A percentile compares a stretch with the other conserved stretches of the same genome.
Conservation (phyloP, 129 eudicot species). For the Scalesia atractyloides region DNA sequence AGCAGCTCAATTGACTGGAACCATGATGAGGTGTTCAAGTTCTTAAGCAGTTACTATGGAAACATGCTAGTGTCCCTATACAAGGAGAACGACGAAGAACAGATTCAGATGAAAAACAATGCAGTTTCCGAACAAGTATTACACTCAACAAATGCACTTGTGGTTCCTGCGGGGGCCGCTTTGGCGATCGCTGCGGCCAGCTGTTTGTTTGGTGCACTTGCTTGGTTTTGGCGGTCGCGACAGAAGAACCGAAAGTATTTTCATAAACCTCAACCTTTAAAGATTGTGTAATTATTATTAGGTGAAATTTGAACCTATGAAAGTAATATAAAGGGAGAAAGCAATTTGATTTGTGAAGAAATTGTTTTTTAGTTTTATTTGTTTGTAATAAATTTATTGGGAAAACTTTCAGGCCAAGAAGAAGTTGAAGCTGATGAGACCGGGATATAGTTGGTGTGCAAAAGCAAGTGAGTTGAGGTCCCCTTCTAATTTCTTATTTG, state of each 20-base stretch:
- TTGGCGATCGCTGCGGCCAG: slow-evolving; percentile 78
- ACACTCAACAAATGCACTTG: slow-evolving; percentile 61
- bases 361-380: slow-evolving; percentile 7
- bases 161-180: slow-evolving; percentile 85
- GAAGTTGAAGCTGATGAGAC: slow-evolving; percentile 72
- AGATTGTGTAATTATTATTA: slow-evolving; percentile 51
- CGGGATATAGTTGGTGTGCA: slow-evolving; percentile 16
- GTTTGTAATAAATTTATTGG: slow-evolving; percentile 35
- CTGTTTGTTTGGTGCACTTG: slow-evolving; percentile 94
- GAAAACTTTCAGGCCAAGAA: slow-evolving; percentile 73
- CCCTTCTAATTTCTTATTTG: slow-evolving; percentile 27
- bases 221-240: slow-evolving; percentile 81
- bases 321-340: slow-evolving; percentile 23
- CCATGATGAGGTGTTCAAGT: slow-evolving; percentile 66
- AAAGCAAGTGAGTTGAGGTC: slow-evolving; percentile 38
- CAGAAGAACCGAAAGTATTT: slow-evolving; percentile 92
- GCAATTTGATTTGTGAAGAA: slow-evolving; percentile 16
- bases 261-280: slow-evolving; percentile 69
- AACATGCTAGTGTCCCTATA: slow-evolving; percentile 42
- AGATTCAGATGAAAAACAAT: slow-evolving; percentile 17
- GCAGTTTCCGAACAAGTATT: slow-evolving; percentile 43
- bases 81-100: slow-evolving; percentile 53
- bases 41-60: slow-evolving; percentile 74
- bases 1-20: slow-evolving; percentile 51
- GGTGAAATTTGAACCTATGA: slow-evolving; percentile 22